These are phyloP conservation scores for Vitis rupestris DNA, from an alignment of 164 flowering plant genomes.

Conservation along the genomic window DNA sequence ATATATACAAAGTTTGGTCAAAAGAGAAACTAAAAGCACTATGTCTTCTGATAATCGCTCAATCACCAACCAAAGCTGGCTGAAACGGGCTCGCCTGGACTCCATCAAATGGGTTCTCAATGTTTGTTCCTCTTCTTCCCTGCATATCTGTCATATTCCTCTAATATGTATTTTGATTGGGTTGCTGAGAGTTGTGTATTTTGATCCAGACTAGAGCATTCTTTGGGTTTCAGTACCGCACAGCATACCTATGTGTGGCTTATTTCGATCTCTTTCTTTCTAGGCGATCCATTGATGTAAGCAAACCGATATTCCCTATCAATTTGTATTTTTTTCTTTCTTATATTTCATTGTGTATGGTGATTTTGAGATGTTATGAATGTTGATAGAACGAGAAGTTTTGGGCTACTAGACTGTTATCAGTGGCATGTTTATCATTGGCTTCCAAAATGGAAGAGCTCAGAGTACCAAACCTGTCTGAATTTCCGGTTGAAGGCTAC, in stretches of 20 bases:
- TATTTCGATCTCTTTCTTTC: conserved; percentile 67
- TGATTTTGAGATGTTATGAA: conserved; percentile 1
- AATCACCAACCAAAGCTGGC: conserved; percentile 25
- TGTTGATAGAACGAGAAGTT: conserved; percentile 36
- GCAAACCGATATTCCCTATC: conserved; percentile 3
- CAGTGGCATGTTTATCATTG: conserved; percentile 62
- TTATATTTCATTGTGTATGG: not conserved
- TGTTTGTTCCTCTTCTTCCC: conserved; percentile 29
- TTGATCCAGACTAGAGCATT: conserved; percentile 41
- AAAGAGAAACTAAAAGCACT: conserved; percentile 31
- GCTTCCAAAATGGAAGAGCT: conserved; percentile 41
- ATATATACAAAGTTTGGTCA: conserved; percentile 42
- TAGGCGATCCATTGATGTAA: conserved; percentile 52
- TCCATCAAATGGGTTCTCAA: conserved; percentile 65
- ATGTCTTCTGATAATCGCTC: conserved; percentile 6
- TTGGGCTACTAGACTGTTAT: conserved; percentile 63
- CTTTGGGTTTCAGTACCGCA: conserved; percentile 50
- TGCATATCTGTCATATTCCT: not conserved
- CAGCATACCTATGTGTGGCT: conserved; percentile 57
- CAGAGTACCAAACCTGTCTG: conserved; percentile 20
- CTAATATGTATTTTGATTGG: not conserved
- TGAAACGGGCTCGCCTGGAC: conserved; percentile 52
- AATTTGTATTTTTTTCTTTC: not conserved
- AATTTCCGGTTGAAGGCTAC: conserved; percentile 17
- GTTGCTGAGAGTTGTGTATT: not conserved